A percentile compares a stretch with the other conserved stretches of the same genome.
Evolutionary conservation across 768 basidiomycete species (phyloP).

Genomic region (Pholiota conissans): DNA sequence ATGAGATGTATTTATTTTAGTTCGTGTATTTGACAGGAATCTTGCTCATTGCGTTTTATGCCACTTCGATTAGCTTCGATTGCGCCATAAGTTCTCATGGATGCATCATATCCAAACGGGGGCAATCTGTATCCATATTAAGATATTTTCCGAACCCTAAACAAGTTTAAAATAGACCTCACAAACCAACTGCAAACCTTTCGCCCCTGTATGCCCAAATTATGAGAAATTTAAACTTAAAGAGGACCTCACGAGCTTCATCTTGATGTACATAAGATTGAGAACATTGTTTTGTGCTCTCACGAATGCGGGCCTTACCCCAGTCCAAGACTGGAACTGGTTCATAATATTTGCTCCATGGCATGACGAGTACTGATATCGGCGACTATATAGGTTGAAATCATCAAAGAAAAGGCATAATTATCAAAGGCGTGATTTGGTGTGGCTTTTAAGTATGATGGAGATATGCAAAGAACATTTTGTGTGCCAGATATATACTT

Average conservation of each 20-base stretch:
- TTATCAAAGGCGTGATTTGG: not conserved
- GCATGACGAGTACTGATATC: too few relatives aligned
- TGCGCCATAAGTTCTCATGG: constrained; percentile 20
- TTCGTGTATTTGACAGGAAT: not conserved
- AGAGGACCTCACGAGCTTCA: too few relatives aligned
- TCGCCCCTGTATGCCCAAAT: not conserved
- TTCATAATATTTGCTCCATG: too few relatives aligned
- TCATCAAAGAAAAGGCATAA: not conserved
- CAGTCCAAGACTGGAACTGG: too few relatives aligned
- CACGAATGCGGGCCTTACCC: too few relatives aligned
- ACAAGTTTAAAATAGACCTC: not conserved
- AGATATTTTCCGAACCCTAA: not conserved
- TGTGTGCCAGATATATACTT: too few relatives aligned
- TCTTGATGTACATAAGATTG: too few relatives aligned
- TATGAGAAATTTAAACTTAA: not conserved
- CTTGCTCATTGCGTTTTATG: constrained; percentile 21
- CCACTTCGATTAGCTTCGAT: constrained; percentile 16
- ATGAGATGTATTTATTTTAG: not conserved
- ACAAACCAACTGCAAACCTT: not conserved
- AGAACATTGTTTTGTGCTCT: too few relatives aligned
- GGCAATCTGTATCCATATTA: constrained; percentile 16
- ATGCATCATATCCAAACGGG: constrained; percentile 8
- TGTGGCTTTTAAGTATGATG: too few relatives aligned
- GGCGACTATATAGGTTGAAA: too few relatives aligned
- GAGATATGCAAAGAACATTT: too few relatives aligned